Conservation (phyloP, 139 green algal species). For the Astrephomene gubernaculifera region DNA sequence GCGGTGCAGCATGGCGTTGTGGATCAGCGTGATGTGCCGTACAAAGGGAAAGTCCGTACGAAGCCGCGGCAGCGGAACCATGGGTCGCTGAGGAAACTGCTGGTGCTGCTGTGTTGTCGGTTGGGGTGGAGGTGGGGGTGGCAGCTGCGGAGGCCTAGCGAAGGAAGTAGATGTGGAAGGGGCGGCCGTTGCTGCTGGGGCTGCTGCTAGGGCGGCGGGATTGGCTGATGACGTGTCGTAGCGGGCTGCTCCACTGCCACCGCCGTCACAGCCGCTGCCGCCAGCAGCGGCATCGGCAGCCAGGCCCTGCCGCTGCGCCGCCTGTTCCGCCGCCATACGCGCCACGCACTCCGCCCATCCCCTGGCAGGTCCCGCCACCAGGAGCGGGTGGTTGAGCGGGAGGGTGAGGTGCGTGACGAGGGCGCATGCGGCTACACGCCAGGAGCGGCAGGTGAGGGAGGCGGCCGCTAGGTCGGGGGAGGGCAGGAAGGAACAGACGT, state of each 20-base stretch:
- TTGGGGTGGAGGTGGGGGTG: too few relatives aligned
- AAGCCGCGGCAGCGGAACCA: slow-evolving; percentile 19
- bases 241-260: too few relatives aligned
- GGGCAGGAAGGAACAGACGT: slow-evolving; percentile 5
- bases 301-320: not conserved
- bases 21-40: slow-evolving; percentile 26
- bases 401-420: slow-evolving; percentile 14
- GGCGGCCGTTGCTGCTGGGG: too few relatives aligned
- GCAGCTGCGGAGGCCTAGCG: too few relatives aligned
- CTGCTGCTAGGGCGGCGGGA: too few relatives aligned
- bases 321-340: not conserved
- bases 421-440: not conserved
- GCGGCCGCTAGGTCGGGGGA: slow-evolving; percentile 11
- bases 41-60: not conserved
- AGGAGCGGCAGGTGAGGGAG: not conserved
- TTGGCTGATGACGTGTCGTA: not conserved
- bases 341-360: not conserved
- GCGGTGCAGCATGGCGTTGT: slow-evolving; percentile 22
- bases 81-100: too few relatives aligned
- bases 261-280: not conserved
- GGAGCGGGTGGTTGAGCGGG: slow-evolving; percentile 40
- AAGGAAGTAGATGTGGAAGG: too few relatives aligned
- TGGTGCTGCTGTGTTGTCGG: too few relatives aligned
- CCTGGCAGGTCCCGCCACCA: not conserved
- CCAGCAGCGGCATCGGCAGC: not conserved